Conservation (phyloP, 2,329 filamentous ascomycete species). For the Lachnellula occidentalis region DNA sequence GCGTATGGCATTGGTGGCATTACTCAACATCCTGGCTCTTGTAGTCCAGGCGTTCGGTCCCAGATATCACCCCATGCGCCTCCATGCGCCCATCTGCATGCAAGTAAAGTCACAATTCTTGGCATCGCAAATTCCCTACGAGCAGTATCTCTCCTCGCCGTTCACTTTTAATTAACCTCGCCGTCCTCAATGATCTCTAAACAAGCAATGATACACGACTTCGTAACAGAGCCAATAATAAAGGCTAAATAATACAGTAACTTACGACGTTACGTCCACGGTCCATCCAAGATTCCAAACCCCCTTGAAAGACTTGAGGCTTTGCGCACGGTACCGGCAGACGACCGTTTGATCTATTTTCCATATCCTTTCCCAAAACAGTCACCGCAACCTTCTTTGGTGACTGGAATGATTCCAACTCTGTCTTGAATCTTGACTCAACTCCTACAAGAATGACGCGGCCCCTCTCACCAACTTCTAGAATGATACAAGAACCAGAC, state of each 20-base stretch:
- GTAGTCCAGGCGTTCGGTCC: slow-evolving; percentile 1
- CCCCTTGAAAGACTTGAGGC: too few relatives aligned
- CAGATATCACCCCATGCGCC: background rate
- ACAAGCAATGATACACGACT: slow-evolving; percentile 9
- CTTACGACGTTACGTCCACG: background rate
- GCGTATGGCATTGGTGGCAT: background rate
- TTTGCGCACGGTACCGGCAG: too few relatives aligned
- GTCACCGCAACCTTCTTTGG: background rate
- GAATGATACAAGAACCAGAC: background rate
- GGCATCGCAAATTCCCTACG: too few relatives aligned
- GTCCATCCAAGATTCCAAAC: background rate
- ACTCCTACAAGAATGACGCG: background rate
- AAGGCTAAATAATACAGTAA: background rate
- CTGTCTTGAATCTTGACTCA: background rate
- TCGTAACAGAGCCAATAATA: background rate
- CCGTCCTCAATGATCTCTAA: background rate
- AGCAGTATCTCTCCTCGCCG: too few relatives aligned
- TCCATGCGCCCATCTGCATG: slow-evolving; percentile 2
- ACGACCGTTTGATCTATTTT: background rate
- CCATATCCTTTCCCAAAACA: background rate
- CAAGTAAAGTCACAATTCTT: too few relatives aligned
- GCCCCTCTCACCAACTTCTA: background rate
- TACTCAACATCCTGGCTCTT: background rate
- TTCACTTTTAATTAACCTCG: too few relatives aligned
- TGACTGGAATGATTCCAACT: background rate